A percentile compares a stretch with the other conserved stretches of the same genome.
These are phyloP conservation scores for Phycomyces blakesleeanus DNA, from an alignment of 192 early-diverging fungal genomes.

Conservation along the genomic window DNA sequence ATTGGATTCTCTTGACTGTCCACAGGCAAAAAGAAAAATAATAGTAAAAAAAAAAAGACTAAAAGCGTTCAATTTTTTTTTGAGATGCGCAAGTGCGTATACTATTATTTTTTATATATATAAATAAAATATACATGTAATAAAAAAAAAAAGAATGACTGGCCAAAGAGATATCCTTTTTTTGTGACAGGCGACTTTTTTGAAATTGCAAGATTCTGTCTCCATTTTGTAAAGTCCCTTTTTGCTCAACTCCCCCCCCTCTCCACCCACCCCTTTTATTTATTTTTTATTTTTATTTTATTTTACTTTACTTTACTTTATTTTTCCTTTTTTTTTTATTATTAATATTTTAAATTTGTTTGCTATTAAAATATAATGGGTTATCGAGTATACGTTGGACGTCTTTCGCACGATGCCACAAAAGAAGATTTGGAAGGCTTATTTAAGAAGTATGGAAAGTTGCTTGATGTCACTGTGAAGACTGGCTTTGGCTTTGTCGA, in stretches of 20 bases:
- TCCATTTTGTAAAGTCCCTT: too few species aligned
- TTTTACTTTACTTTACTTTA: too few species aligned
- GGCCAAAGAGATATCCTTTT: background rate
- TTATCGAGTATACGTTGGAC: conserved; percentile 70
- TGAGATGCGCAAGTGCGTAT: too few species aligned
- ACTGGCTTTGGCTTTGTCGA: conserved; percentile 94
- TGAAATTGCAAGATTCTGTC: too few species aligned
- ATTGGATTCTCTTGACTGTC: too few species aligned
- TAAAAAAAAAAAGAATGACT: conserved; percentile 5
- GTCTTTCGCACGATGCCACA: conserved; percentile 78
- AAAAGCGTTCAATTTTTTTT: too few species aligned
- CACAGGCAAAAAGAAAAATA: too few species aligned
- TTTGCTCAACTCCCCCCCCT: background rate
- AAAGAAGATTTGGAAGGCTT: conserved; percentile 82
- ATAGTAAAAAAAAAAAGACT: too few species aligned
- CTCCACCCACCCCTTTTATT: conserved; percentile 2
- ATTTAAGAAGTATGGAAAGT: conserved; percentile 76
- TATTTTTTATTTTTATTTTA: conserved; percentile 6
- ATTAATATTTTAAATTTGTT: too few species aligned
- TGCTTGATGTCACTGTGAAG: conserved; percentile 78
- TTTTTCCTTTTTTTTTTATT: conserved; percentile 6
- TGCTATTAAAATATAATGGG: conserved; percentile 7
- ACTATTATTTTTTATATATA: conserved; percentile 2
- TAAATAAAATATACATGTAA: conserved; percentile 3
- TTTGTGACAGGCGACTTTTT: too few species aligned